phyloP scores from a whole-genome alignment of 2,329 filamentous ascomycete genomes.

The Acrodontium crateriforme region DNA sequence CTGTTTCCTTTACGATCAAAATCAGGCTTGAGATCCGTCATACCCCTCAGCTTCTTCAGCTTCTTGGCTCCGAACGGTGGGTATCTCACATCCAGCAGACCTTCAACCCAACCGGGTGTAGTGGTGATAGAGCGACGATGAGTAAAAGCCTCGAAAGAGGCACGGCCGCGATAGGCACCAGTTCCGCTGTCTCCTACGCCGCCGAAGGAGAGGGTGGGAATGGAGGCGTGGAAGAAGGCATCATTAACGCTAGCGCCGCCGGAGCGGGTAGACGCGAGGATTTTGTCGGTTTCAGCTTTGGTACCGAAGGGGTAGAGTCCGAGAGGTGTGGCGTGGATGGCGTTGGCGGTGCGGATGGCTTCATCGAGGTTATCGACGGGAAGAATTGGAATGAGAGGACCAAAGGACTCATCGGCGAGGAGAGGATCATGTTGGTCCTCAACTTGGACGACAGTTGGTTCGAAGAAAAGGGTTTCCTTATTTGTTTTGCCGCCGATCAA shows the following conservation, averaged over 20 bases:
- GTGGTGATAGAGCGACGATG: constrained; percentile 47
- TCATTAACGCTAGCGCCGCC: constrained; percentile 39
- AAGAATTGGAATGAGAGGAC: constrained; percentile 76
- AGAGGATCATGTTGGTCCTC: constrained; percentile 61
- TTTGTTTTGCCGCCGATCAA: constrained; percentile 77
- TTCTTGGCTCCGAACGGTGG: constrained; percentile 45
- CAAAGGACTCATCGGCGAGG: constrained; percentile 76
- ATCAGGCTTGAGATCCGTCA: constrained; percentile 41
- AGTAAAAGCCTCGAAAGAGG: constrained; percentile 56
- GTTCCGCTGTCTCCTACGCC: constrained; percentile 65
- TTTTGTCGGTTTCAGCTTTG: constrained; percentile 60
- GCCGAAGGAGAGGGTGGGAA: constrained; percentile 64
- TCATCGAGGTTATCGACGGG: constrained; percentile 69
- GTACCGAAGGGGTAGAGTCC: constrained; percentile 75
- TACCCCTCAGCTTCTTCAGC: constrained; percentile 35
- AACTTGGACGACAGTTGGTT: constrained; percentile 83
- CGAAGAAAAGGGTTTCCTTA: constrained; percentile 67
- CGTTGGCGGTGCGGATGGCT: constrained; percentile 69
- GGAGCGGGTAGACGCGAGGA: constrained; percentile 35
- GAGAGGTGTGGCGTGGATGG: constrained; percentile 70
- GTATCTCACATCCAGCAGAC: constrained; percentile 52
- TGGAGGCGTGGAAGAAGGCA: constrained; percentile 54
- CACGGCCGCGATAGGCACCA: constrained; percentile 63
- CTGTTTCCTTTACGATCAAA: constrained; percentile 44
- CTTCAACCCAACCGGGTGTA: constrained; percentile 55